Percentiles rank a stretch among this genome's conserved stretches.
Conservation (phyloP, 495 filamentous ascomycete species). For the Trichocladium uniseriatum region DNA sequence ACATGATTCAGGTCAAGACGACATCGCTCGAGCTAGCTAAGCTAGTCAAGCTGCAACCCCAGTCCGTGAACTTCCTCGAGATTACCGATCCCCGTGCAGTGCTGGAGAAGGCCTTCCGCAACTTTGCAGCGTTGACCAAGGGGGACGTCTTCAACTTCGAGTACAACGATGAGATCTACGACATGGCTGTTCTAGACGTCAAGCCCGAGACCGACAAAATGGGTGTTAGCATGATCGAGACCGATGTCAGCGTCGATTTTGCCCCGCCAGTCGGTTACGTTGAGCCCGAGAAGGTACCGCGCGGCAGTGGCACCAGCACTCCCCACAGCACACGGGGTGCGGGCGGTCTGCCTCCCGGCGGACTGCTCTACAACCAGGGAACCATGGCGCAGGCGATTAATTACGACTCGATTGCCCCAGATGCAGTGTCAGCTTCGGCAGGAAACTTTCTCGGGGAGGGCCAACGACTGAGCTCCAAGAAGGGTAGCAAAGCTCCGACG, state of each 20-base stretch:
- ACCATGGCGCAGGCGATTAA: constrained; percentile 97
- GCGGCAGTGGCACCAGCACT: constrained; percentile 51
- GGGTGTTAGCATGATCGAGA: constrained; percentile 87
- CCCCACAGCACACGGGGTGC: constrained; percentile 39
- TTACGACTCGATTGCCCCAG: constrained; percentile 87
- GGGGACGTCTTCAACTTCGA: constrained; percentile 90
- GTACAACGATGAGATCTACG: constrained; percentile 89
- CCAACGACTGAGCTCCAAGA: constrained; percentile 70
- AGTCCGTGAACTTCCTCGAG: constrained; percentile 83
- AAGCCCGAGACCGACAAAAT: constrained; percentile 71
- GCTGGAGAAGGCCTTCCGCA: constrained; percentile 87
- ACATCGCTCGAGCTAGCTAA: constrained; percentile 81
- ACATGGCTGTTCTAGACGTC: constrained; percentile 85
- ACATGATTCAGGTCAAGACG: constrained; percentile 87
- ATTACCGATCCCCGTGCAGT: constrained; percentile 98
- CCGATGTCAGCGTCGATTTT: constrained; percentile 91
- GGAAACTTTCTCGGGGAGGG: constrained; percentile 75
- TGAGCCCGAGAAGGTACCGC: constrained; percentile 55
- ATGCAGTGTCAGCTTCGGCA: constrained; percentile 50
- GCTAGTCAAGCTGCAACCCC: constrained; percentile 93
- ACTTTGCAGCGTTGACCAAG: constrained; percentile 85
- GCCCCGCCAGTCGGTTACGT: constrained; percentile 89
- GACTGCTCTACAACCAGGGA: constrained; percentile 68
- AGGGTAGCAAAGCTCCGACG: constrained; percentile 65
- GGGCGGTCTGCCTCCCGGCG: constrained; percentile 50